Conservation (phyloP, 208 protist species). For the Jaenimonas drosophilae region DNA sequence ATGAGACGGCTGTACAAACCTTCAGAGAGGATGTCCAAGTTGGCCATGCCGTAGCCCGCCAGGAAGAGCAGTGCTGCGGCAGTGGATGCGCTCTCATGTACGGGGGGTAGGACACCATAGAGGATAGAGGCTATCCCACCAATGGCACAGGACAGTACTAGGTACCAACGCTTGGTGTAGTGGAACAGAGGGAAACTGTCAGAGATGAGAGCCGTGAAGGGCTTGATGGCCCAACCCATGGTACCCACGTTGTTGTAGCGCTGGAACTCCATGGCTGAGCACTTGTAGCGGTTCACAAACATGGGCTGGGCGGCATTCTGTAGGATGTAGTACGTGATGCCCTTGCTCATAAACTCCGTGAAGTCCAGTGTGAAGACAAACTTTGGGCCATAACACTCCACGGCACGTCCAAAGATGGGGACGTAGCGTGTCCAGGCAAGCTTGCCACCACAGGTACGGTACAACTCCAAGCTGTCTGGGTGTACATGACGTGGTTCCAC, state of each 20-base stretch:
- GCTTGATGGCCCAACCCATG: conserved; percentile 15
- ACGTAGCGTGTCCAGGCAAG: conserved; percentile 6
- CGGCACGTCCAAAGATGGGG: conserved; percentile 13
- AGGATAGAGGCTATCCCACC: conserved; percentile 7
- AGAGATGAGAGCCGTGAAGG: conserved; percentile 11
- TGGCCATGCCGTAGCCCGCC: conserved; percentile 16
- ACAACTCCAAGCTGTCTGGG: conserved; percentile 1
- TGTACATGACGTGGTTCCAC: neutral
- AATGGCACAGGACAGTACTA: conserved; percentile 3
- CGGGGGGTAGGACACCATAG: conserved; percentile 22
- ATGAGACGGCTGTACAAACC: conserved; percentile 45
- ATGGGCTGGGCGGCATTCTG: conserved; percentile 4
- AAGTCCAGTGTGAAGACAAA: conserved; percentile 6
- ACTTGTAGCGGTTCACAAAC: conserved; percentile 8
- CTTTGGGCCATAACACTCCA: conserved; percentile 14
- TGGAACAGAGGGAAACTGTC: conserved; percentile 15
- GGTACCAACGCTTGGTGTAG: conserved; percentile 19
- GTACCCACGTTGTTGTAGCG: conserved; percentile 5
- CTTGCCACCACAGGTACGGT: conserved; percentile 3
- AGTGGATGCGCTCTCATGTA: conserved; percentile 7
- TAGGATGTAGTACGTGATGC: conserved; percentile 12
- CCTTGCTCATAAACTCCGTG: conserved; percentile 12
- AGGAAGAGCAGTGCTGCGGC: conserved; percentile 28
- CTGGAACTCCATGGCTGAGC: conserved; percentile 7
- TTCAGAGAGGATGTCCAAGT: conserved; percentile 42